Percentiles rank a stretch among this genome's conserved stretches.
phyloP scores from a whole-genome alignment of 1,284 basidiomycete genomes.

The Ceratobasidium sp. region DNA sequence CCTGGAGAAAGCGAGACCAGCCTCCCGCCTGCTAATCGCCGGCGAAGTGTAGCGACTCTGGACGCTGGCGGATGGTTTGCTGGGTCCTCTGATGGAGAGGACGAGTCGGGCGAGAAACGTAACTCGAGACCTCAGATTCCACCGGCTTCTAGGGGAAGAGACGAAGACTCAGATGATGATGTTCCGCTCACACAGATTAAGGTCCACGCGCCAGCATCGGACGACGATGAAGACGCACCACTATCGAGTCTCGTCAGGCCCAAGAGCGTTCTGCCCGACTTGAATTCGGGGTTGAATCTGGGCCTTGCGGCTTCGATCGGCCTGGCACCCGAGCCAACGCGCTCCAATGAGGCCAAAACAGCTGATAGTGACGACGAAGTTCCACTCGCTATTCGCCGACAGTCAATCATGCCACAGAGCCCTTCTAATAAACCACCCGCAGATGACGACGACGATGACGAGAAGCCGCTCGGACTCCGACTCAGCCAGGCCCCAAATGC shows the following conservation, averaged over 20 bases:
- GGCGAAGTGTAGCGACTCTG: slow-evolving; percentile 47
- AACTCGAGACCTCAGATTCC: slow-evolving; percentile 26
- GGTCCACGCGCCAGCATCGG: slow-evolving; percentile 42
- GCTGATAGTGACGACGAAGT: slow-evolving; percentile 48
- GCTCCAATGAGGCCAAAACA: slow-evolving; percentile 5
- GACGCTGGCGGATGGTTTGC: slow-evolving; percentile 49
- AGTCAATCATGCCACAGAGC: slow-evolving; percentile 32
- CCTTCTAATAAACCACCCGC: slow-evolving; percentile 38
- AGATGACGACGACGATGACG: slow-evolving; percentile 63
- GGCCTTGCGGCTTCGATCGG: slow-evolving; percentile 30
- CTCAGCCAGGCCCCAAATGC: slow-evolving; percentile 31
- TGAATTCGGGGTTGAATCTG: slow-evolving; percentile 58
- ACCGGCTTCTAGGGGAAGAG: slow-evolving; percentile 42
- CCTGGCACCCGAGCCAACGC: slow-evolving; percentile 7
- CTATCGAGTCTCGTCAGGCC: slow-evolving; percentile 70
- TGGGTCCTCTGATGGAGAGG: slow-evolving; percentile 48
- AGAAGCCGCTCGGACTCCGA: slow-evolving; percentile 70
- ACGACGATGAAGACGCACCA: slow-evolving; percentile 65
- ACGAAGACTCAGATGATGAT: slow-evolving; percentile 62
- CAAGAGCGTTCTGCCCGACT: slow-evolving; percentile 59
- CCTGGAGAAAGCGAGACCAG: slow-evolving; percentile 49
- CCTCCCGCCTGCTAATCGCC: slow-evolving; percentile 29
- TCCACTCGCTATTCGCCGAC: slow-evolving; percentile 45
- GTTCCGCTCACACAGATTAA: slow-evolving; percentile 48
- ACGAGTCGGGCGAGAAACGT: slow-evolving; percentile 45